Percentiles rank a stretch among this genome's conserved stretches.
These are phyloP conservation scores for Eucalyptus sp. DNA, from an alignment of 345 rosid species.

Conservation along the genomic window DNA sequence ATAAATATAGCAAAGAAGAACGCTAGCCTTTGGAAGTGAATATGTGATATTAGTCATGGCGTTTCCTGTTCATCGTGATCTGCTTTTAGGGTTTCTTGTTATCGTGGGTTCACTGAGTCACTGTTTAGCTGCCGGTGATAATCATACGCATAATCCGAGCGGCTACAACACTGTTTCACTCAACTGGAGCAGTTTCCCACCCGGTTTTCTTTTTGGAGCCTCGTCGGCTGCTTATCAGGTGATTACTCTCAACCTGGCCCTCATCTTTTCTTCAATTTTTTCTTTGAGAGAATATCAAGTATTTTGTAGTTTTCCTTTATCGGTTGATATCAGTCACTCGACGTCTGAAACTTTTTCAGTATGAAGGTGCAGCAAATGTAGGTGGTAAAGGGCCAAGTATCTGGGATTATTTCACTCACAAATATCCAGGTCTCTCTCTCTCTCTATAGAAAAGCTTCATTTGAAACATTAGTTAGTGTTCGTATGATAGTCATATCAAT, in stretches of 20 bases:
- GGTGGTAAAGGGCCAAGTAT: constrained; percentile 19
- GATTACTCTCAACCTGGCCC: not conserved
- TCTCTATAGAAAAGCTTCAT: not conserved
- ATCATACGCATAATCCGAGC: not conserved
- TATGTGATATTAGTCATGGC: not conserved
- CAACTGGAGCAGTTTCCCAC: constrained; percentile 5
- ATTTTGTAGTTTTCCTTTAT: not conserved
- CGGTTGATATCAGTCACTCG: not conserved
- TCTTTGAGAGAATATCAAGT: not conserved
- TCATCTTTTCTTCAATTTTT: not conserved
- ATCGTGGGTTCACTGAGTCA: not conserved
- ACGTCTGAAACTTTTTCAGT: not conserved
- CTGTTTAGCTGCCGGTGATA: not conserved
- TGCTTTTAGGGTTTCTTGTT: not conserved
- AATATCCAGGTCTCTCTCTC: constrained; percentile 9
- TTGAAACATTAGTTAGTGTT: not conserved
- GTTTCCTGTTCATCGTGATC: not conserved
- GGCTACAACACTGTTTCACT: not conserved
- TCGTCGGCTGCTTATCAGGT: constrained; percentile 21
- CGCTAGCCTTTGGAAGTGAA: not conserved
- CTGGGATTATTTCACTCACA: constrained; percentile 22
- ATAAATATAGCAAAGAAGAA: not conserved
- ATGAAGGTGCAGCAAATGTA: constrained; percentile 21
- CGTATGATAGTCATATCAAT: not conserved
- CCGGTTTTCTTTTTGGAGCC: constrained; percentile 12